Percentiles rank a stretch among this genome's conserved stretches.
Conservation (phyloP, 2,329 filamentous ascomycete species). For the Ophiostoma populinum region DNA sequence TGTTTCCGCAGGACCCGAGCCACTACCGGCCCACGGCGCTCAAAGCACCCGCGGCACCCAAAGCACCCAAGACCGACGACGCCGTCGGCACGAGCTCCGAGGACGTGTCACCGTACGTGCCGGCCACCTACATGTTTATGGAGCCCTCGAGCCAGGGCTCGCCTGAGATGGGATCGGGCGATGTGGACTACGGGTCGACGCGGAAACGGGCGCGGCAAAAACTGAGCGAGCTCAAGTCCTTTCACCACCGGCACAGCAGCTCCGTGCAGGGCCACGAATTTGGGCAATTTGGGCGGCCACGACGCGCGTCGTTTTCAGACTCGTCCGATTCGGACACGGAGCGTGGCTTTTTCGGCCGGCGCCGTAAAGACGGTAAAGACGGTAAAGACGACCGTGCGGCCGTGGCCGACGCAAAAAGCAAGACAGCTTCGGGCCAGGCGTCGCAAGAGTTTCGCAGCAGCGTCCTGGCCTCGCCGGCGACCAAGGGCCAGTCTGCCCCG, state of each 20-base stretch:
- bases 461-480: no score
- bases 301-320: constrained; percentile 39
- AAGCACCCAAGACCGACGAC: no score
- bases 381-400: no score
- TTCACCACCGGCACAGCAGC: constrained; percentile 34
- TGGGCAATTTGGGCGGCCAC: constrained; percentile 33
- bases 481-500: no score
- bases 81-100: neutral
- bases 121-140: neutral
- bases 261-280: constrained; percentile 29
- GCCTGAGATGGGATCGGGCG: constrained; percentile 5
- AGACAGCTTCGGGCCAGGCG: no score
- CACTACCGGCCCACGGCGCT: constrained; percentile 16
- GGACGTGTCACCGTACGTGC: neutral
- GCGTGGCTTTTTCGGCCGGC: constrained; percentile 15
- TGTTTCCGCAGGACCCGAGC: constrained; percentile 37
- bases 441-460: no score
- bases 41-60: no score
- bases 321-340: constrained; percentile 45
- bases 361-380: neutral
- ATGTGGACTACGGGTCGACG: constrained; percentile 28
- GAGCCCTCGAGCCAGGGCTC: neutral
- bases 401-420: no score
- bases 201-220: constrained; percentile 44
- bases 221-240: constrained; percentile 37